phyloP scores from a whole-genome alignment of 345 rosid genomes.

The Populus euphratica region DNA sequence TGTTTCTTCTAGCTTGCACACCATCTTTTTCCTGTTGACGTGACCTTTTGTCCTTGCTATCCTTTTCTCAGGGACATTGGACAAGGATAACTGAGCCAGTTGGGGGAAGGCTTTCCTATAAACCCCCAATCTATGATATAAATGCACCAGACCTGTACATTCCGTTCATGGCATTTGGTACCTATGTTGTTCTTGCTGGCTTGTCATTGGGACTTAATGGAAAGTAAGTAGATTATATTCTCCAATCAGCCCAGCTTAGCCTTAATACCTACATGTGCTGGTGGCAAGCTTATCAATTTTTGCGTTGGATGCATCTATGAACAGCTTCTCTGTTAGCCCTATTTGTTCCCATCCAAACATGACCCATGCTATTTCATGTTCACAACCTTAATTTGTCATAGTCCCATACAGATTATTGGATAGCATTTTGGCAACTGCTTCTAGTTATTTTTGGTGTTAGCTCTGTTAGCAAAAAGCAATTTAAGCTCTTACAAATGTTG shows the following conservation, averaged over 20 bases:
- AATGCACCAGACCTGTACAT: constrained; percentile 94
- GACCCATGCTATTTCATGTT: neutral
- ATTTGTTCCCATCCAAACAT: neutral
- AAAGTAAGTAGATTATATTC: constrained; percentile 51
- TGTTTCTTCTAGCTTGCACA: constrained; percentile 1
- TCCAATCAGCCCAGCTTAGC: neutral
- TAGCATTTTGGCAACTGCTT: neutral
- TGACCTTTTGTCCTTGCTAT: constrained; percentile 10
- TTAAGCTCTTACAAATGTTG: neutral
- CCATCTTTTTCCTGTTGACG: neutral
- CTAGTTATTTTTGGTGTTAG: neutral
- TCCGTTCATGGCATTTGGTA: constrained; percentile 94
- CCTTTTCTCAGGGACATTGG: constrained; percentile 75
- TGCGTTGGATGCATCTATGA: neutral
- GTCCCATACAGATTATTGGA: neutral
- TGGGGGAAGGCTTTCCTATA: constrained; percentile 94
- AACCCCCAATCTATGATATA: constrained; percentile 86
- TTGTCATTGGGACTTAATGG: constrained; percentile 75
- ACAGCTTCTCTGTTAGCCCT: neutral
- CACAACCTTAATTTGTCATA: neutral
- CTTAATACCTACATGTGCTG: neutral
- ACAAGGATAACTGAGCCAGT: constrained; percentile 91
- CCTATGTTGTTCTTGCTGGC: constrained; percentile 86
- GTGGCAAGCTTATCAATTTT: neutral
- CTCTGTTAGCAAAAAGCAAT: neutral